Percentiles rank a stretch among this genome's conserved stretches.
These are phyloP conservation scores for Boletus speciosus DNA, from an alignment of 768 basidiomycete species.

Conservation along the genomic window DNA sequence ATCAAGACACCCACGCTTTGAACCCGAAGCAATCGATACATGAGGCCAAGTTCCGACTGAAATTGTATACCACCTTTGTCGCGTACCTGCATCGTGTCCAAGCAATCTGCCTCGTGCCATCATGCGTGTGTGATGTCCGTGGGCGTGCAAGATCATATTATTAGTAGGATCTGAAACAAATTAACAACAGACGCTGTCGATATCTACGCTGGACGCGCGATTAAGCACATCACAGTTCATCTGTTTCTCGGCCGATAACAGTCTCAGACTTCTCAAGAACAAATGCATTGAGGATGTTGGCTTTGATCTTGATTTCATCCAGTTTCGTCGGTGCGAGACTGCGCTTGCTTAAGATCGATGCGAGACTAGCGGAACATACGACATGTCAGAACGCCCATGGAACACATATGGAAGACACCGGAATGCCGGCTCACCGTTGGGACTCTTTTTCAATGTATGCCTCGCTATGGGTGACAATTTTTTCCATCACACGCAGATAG, in stretches of 20 bases:
- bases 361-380: constrained; percentile 45
- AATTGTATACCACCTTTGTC: neutral
- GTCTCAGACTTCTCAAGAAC: constrained; percentile 36
- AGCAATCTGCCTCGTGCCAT: constrained; percentile 21
- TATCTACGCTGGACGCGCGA: constrained; percentile 9
- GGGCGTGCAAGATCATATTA: constrained; percentile 8
- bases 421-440: constrained; percentile 55
- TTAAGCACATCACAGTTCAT: constrained; percentile 42
- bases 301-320: constrained; percentile 91
- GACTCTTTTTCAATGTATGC: constrained; percentile 84
- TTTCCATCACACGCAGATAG: constrained; percentile 90
- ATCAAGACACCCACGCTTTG: constrained; percentile 9
- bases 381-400: constrained; percentile 7
- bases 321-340: constrained; percentile 74
- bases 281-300: constrained; percentile 78
- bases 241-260: constrained; percentile 27
- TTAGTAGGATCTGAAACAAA: constrained; percentile 15
- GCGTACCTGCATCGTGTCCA: constrained; percentile 26
- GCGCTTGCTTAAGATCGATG: constrained; percentile 73
- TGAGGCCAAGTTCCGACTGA: constrained; percentile 25
- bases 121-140: neutral
- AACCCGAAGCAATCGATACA: constrained; percentile 22
- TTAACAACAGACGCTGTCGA: constrained; percentile 14
- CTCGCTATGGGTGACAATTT: constrained; percentile 66
- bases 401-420: neutral